Evolutionary conservation across 129 eudicot genomes (phyloP).

Genomic region (Mikania micrantha): DNA sequence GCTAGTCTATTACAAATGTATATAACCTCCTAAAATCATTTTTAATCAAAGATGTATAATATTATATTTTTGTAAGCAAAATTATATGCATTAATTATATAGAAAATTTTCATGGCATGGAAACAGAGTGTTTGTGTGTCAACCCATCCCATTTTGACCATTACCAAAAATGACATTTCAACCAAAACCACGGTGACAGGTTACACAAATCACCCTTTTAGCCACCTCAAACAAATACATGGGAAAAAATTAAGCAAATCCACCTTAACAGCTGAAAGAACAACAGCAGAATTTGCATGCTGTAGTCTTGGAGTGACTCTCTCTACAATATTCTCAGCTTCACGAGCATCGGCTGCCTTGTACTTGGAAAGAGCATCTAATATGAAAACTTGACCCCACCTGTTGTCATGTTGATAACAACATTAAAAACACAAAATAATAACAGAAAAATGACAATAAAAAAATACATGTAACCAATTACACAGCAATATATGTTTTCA

Average conservation of each 20-base stretch:
- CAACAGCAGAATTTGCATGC: conserved; percentile 99
- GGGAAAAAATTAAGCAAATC: conserved; percentile 1
- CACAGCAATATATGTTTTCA: neutral
- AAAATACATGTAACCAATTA: neutral
- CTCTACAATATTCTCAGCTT: conserved; percentile 97
- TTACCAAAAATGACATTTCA: neutral
- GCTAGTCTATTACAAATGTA: neutral
- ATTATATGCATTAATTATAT: neutral
- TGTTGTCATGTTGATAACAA: conserved; percentile 21
- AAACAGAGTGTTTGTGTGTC: neutral
- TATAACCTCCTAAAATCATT: neutral
- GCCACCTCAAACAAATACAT: conserved; percentile 1
- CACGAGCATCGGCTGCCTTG: conserved; percentile 97
- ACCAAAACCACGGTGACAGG: neutral
- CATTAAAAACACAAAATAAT: conserved; percentile 1
- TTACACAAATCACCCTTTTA: neutral
- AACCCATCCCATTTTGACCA: neutral
- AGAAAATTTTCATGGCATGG: neutral
- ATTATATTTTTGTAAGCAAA: neutral
- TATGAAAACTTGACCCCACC: conserved; percentile 99
- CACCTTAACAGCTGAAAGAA: conserved; percentile 99
- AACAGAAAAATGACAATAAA: conserved; percentile 2
- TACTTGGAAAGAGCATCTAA: conserved; percentile 97
- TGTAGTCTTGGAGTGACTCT: conserved; percentile 95
- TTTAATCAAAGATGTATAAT: neutral